Conservation (phyloP, 2,329 filamentous ascomycete species). For the Coniella vitis region DNA sequence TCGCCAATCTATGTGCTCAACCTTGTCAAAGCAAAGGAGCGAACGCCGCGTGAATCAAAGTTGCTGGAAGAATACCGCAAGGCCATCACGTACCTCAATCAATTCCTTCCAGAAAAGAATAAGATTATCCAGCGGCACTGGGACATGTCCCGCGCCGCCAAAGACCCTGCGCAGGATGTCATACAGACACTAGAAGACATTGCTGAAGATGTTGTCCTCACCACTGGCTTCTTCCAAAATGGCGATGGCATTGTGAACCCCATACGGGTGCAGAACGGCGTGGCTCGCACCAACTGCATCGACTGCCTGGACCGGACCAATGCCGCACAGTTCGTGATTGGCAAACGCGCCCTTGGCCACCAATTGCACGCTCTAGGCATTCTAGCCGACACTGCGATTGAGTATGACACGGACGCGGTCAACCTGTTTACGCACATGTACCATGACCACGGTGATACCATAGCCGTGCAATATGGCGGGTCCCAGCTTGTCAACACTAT, state of each 20-base stretch:
- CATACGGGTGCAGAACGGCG: slow-evolving; percentile 75
- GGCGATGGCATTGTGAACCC: slow-evolving; percentile 63
- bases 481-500: slow-evolving; percentile 98
- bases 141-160: slow-evolving; percentile 96
- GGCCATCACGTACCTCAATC: slow-evolving; percentile 86
- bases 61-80: slow-evolving; percentile 80
- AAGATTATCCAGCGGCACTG: slow-evolving; percentile 92
- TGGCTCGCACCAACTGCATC: slow-evolving; percentile 94
- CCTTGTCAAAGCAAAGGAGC: slow-evolving; percentile 81
- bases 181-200: slow-evolving; percentile 87
- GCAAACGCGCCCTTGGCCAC: slow-evolving; percentile 84
- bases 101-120: slow-evolving; percentile 76
- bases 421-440: slow-evolving; percentile 98
- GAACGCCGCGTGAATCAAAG: slow-evolving; percentile 86
- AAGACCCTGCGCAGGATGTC: slow-evolving; percentile 86
- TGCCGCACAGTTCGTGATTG: slow-evolving; percentile 95
- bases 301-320: slow-evolving; percentile 97
- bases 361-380: slow-evolving; percentile 90
- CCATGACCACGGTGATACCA: slow-evolving; percentile 95
- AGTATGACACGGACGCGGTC: slow-evolving; percentile 92
- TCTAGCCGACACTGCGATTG: slow-evolving; percentile 65
- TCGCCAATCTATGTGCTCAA: slow-evolving; percentile 89
- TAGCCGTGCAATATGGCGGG: slow-evolving; percentile 94
- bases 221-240: slow-evolving; percentile 93
- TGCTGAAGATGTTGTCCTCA: slow-evolving; percentile 75